Evolutionary conservation across 2,329 filamentous ascomycete genomes (phyloP).

Genomic region (Xylariaceae sp.): DNA sequence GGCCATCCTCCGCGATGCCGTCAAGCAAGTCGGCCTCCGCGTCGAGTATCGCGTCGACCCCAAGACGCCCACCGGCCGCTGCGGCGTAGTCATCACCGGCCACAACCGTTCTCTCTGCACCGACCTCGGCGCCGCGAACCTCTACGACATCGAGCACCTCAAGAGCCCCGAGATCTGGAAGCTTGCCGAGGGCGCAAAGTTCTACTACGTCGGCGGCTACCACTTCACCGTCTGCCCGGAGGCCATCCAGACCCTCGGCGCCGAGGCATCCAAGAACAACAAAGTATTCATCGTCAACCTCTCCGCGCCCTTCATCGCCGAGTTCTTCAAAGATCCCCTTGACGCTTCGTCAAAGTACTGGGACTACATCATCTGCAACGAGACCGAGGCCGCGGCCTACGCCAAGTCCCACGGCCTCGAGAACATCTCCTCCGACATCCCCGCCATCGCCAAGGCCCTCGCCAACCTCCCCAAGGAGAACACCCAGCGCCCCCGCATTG

Average conservation of each 20-base stretch:
- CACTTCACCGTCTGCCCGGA: constrained; percentile 95
- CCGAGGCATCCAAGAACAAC: constrained; percentile 84
- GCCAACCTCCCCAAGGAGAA: constrained; percentile 93
- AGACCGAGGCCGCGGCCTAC: constrained; percentile 88
- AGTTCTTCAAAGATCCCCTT: constrained; percentile 96
- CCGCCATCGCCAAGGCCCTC: constrained; percentile 79
- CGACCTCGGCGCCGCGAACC: constrained; percentile 92
- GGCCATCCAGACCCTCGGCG: constrained; percentile 82
- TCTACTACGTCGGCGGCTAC: constrained; percentile 93
- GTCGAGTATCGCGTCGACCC: constrained; percentile 94
- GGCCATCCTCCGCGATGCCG: constrained; percentile 79
- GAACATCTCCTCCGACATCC: constrained; percentile 57
- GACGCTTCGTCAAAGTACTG: constrained; percentile 85
- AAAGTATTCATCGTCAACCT: constrained; percentile 91
- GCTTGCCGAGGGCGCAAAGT: constrained; percentile 80
- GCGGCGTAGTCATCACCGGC: constrained; percentile 93
- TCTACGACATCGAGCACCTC: constrained; percentile 92
- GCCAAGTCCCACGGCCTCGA: constrained; percentile 59
- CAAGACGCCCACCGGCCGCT: constrained; percentile 80
- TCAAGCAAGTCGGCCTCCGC: constrained; percentile 80
- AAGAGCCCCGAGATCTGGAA: constrained; percentile 89
- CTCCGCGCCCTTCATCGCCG: constrained; percentile 89
- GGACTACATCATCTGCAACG: constrained; percentile 95
- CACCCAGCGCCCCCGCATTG: constrained; percentile 73
- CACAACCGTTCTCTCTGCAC: constrained; percentile 94